Conservation (phyloP, 768 basidiomycete genomes). For the Astraeus odoratus region DNA sequence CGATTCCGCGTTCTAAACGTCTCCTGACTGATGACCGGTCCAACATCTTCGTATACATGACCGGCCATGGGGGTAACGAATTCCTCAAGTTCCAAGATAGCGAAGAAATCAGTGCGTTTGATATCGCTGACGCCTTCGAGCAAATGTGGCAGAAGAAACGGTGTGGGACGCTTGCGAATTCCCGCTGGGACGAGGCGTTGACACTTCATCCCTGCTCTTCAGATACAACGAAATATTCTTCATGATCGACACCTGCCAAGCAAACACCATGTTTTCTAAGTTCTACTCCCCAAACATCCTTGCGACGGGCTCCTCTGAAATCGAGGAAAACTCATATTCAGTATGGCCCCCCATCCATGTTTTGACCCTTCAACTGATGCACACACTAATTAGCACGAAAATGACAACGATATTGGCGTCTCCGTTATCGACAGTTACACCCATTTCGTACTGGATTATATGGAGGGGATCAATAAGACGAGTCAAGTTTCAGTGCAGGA, state of each 20-base stretch:
- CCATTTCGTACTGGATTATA: conserved; percentile 82
- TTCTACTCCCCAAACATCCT: conserved; percentile 91
- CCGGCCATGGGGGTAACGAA: conserved; percentile 96
- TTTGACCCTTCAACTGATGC: neutral
- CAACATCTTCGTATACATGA: conserved; percentile 97
- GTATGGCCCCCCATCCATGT: conserved; percentile 38
- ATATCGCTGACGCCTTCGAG: conserved; percentile 96
- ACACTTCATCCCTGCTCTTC: neutral
- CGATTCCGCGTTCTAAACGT: conserved; percentile 87
- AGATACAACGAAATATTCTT: conserved; percentile 92
- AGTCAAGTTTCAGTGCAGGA: conserved; percentile 74
- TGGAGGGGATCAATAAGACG: conserved; percentile 92
- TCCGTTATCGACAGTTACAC: conserved; percentile 95
- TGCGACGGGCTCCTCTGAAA: conserved; percentile 78
- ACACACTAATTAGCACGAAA: conserved; percentile 61
- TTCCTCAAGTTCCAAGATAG: conserved; percentile 99
- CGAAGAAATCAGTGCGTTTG: conserved; percentile 95
- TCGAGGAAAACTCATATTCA: conserved; percentile 91
- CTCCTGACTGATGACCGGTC: conserved; percentile 84
- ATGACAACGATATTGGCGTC: conserved; percentile 91
- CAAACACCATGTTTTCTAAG: conserved; percentile 90
- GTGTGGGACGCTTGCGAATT: conserved; percentile 32
- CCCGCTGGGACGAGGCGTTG: conserved; percentile 25
- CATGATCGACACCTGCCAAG: conserved; percentile 98
- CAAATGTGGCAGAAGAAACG: conserved; percentile 98